A percentile compares a stretch with the other conserved stretches of the same genome.
Conservation (phyloP, 2,329 filamentous ascomycete species). For the Hymenoscyphus scutula region DNA sequence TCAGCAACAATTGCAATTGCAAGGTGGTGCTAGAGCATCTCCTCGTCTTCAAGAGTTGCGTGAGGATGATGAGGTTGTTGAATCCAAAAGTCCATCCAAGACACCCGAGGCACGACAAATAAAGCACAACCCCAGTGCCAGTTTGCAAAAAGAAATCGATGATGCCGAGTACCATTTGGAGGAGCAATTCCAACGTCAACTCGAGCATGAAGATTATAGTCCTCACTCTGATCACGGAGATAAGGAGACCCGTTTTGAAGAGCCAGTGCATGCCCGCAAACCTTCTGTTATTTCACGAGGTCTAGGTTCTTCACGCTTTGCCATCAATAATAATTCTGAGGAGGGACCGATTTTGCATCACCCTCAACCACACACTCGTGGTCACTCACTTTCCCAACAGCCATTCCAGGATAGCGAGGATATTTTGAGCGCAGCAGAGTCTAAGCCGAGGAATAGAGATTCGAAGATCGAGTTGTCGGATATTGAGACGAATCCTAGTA, state of each 20-base stretch:
- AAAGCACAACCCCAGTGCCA: conserved; percentile 72
- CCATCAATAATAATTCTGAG: conserved; percentile 45
- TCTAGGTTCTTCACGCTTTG: conserved; percentile 44
- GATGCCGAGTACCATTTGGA: conserved; percentile 84
- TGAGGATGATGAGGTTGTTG: conserved; percentile 63
- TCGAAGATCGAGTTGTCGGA: conserved; percentile 55
- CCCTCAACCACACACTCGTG: conserved; percentile 70
- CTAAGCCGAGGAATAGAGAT: conserved; percentile 19
- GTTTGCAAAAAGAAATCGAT: conserved; percentile 79
- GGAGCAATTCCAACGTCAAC: conserved; percentile 72
- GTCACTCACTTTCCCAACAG: conserved; percentile 67
- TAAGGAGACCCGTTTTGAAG: conserved; percentile 24
- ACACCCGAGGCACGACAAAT: conserved; percentile 58
- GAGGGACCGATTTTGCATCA: conserved; percentile 63
- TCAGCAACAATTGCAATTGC: conserved; percentile 42
- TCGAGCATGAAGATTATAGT: conserved; percentile 76
- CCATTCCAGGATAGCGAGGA: conserved; percentile 59
- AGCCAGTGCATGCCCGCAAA: conserved; percentile 25
- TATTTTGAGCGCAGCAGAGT: conserved; percentile 32
- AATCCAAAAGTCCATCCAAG: conserved; percentile 50
- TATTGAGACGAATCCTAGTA: conserved; percentile 71
- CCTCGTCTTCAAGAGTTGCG: conserved; percentile 68
- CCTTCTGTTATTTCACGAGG: conserved; percentile 27
- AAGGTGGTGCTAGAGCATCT: conserved; percentile 48
- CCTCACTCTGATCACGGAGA: conserved; percentile 48